These are phyloP conservation scores for Paecilomyces formosus DNA, from an alignment of 2,329 filamentous ascomycete genomes.

Conservation along the genomic window DNA sequence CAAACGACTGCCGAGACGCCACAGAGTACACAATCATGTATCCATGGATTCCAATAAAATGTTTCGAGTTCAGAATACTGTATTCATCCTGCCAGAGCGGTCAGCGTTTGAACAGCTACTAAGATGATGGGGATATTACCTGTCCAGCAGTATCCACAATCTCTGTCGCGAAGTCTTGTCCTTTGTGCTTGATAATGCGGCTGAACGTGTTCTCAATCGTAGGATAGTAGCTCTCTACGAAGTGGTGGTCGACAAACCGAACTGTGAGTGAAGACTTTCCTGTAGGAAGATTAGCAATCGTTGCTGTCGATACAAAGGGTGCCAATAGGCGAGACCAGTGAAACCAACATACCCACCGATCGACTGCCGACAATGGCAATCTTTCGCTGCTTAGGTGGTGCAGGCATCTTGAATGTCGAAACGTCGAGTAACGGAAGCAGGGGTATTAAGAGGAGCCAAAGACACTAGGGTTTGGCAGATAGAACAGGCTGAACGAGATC, in stretches of 20 bases:
- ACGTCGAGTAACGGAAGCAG: conserved; percentile 2
- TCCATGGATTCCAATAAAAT: conserved; percentile 97
- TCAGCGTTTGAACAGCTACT: conserved; percentile 8
- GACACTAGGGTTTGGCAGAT: background rate
- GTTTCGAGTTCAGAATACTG: conserved; percentile 95
- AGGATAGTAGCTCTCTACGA: conserved; percentile 98
- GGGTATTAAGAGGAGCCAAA: conserved; percentile 3
- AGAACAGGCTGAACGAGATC: background rate
- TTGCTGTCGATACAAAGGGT: conserved; percentile 80
- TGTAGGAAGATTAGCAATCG: conserved; percentile 31
- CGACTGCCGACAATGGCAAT: conserved; percentile 93
- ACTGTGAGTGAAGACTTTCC: conserved; percentile 97
- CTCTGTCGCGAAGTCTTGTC: conserved; percentile 89
- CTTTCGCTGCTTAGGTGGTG: conserved; percentile 80
- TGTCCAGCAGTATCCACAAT: conserved; percentile 98
- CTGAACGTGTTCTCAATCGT: conserved; percentile 99
- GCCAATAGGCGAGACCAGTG: conserved; percentile 56
- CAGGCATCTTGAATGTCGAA: conserved; percentile 47
- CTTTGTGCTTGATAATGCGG: conserved; percentile 87
- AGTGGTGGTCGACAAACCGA: conserved; percentile 94
- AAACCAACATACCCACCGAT: conserved; percentile 62
- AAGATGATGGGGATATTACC: conserved; percentile 42
- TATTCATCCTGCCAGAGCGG: conserved; percentile 71
- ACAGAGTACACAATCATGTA: conserved; percentile 99
- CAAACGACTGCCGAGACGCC: conserved; percentile 84